Percentiles rank a stretch among this genome's conserved stretches.
These are phyloP conservation scores for Nicotiana sylvestris DNA, from an alignment of 257 asterid genomes.

Conservation along the genomic window DNA sequence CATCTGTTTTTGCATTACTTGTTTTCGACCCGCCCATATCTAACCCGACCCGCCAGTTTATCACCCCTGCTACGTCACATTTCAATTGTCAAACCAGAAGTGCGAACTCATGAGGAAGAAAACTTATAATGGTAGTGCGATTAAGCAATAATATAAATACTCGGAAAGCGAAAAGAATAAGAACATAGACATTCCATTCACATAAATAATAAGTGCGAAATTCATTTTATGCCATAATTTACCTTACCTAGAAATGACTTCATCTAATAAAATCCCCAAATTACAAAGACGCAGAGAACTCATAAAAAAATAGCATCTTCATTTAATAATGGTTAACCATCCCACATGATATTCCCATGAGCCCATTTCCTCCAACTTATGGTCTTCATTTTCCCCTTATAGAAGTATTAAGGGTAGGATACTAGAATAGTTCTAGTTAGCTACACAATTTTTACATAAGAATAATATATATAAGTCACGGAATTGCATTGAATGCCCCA, in stretches of 20 bases:
- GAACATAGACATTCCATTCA: background rate
- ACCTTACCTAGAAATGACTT: background rate
- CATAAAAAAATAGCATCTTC: background rate
- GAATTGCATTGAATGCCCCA: constrained; percentile 16
- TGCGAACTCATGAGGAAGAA: background rate
- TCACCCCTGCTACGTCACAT: background rate
- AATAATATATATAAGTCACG: constrained; percentile 14
- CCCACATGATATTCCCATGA: background rate
- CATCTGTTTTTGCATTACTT: no score
- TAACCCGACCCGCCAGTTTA: no score
- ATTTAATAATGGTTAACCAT: background rate
- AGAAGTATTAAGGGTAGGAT: background rate
- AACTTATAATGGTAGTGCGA: background rate
- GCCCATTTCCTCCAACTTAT: constrained; percentile 6
- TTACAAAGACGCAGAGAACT: constrained; percentile 6
- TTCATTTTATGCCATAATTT: background rate
- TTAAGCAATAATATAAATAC: background rate
- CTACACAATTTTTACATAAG: background rate
- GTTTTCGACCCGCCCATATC: no score
- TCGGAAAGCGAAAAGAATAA: background rate
- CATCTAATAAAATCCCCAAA: background rate
- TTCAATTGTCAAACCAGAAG: no score
- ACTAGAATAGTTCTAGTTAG: constrained; percentile 6
- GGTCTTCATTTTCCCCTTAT: background rate
- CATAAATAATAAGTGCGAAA: background rate